A percentile compares a stretch with the other conserved stretches of the same genome.
These are phyloP conservation scores for Penicillium taxi DNA, from an alignment of 495 filamentous ascomycete genomes.

Conservation along the genomic window DNA sequence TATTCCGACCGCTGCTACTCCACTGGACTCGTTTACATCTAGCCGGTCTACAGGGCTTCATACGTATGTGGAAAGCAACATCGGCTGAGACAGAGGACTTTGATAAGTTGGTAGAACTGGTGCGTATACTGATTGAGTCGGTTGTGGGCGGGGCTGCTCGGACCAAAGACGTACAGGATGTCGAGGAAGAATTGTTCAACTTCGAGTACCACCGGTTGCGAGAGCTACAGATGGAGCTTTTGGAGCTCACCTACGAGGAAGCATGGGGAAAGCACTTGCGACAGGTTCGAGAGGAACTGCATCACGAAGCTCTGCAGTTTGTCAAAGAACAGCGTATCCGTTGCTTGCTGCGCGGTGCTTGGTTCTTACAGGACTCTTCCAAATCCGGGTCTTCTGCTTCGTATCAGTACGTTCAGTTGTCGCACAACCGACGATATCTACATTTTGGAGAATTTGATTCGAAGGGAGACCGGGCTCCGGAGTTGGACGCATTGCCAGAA, in stretches of 20 bases:
- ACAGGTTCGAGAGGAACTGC: constrained; percentile 87
- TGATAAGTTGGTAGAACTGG: constrained; percentile 81
- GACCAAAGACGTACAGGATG: constrained; percentile 76
- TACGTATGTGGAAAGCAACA: constrained; percentile 86
- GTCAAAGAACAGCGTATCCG: constrained; percentile 93
- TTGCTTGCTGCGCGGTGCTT: constrained; percentile 81
- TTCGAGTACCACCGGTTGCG: constrained; percentile 72
- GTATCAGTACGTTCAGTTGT: constrained; percentile 81
- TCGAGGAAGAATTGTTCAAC: constrained; percentile 80
- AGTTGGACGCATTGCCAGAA: constrained; percentile 63
- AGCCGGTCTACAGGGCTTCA: constrained; percentile 78
- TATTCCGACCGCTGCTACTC: constrained; percentile 80
- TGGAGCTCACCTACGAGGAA: constrained; percentile 87
- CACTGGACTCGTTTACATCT: constrained; percentile 97
- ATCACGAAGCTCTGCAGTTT: constrained; percentile 88
- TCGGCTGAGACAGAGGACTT: constrained; percentile 80
- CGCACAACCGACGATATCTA: constrained; percentile 82
- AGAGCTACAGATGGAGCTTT: constrained; percentile 88
- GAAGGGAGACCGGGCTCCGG: constrained; percentile 55
- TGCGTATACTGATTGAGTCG: constrained; percentile 85
- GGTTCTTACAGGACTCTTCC: constrained; percentile 63
- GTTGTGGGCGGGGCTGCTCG: constrained; percentile 77
- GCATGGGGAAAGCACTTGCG: constrained; percentile 85
- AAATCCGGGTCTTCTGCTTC: constrained; percentile 33
- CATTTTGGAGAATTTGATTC: constrained; percentile 85